Percentiles rank a stretch among this genome's conserved stretches.
Conservation (phyloP, 129 eudicot genomes). For the Centella asiatica region DNA sequence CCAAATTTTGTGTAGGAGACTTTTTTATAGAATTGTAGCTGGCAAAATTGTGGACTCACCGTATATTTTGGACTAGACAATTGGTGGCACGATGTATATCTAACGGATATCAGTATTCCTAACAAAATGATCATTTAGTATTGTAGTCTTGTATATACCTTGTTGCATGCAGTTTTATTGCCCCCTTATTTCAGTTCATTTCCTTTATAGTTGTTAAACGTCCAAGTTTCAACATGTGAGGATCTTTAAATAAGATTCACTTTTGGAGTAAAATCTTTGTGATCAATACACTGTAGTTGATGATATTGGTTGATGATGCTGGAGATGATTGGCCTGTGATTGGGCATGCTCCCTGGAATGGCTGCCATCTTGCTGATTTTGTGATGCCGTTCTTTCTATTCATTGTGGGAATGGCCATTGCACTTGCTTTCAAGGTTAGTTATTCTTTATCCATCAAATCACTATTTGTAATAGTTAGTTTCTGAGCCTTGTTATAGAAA, state of each 20-base stretch:
- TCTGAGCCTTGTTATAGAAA: not conserved
- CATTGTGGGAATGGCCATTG: slow-evolving; percentile 80
- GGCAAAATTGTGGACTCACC: too few species aligned
- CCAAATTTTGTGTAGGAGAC: too few species aligned
- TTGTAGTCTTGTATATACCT: not conserved
- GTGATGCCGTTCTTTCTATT: slow-evolving; percentile 92
- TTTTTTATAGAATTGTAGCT: too few species aligned
- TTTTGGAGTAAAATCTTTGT: not conserved
- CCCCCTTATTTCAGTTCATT: not conserved
- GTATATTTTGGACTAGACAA: too few species aligned
- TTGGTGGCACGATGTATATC: too few species aligned
- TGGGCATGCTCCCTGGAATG: slow-evolving; percentile 84
- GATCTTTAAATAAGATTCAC: not conserved
- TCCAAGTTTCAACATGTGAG: not conserved
- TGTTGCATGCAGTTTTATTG: not conserved
- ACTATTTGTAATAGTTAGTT: not conserved
- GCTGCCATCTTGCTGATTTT: slow-evolving; percentile 87
- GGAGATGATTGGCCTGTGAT: slow-evolving; percentile 80
- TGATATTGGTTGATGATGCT: slow-evolving; percentile 94
- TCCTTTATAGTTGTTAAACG: not conserved
- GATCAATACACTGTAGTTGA: slow-evolving; percentile 36
- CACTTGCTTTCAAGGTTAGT: slow-evolving; percentile 71
- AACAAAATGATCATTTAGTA: too few species aligned
- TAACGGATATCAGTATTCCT: too few species aligned
- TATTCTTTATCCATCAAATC: not conserved